A percentile compares a stretch with the other conserved stretches of the same genome.
Evolutionary conservation across 176 grass and related monocot species (phyloP).

Genomic region (bread wheat (Triticum aestivum)): DNA sequence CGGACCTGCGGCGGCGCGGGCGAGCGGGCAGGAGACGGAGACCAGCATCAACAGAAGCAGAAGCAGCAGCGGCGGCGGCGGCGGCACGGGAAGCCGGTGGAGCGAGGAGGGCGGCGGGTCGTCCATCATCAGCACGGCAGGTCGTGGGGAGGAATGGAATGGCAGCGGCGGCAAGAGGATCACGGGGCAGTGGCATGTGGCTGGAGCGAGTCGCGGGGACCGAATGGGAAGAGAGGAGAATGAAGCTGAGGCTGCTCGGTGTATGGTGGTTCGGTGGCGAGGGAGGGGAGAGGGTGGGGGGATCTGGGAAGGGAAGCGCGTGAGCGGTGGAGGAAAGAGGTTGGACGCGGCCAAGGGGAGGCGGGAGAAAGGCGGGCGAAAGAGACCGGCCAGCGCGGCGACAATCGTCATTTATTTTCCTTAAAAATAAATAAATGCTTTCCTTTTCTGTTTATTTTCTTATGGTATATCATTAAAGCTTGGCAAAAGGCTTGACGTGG

Average conservation of each 20-base stretch:
- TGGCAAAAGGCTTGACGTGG: too few species aligned
- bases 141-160: not conserved
- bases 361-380: not conserved
- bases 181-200: constrained; percentile 8
- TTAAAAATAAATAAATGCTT: too few species aligned
- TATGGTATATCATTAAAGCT: too few species aligned
- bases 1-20: not conserved
- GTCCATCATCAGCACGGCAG: not conserved
- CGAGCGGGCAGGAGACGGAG: constrained; percentile 10
- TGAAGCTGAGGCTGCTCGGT: too few species aligned
- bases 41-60: not conserved
- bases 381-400: not conserved
- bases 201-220: not conserved
- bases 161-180: not conserved
- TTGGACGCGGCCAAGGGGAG: not conserved
- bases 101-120: not conserved
- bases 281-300: constrained; percentile 4
- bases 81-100: not conserved
- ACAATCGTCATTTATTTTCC: not conserved
- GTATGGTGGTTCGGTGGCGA: constrained; percentile 1
- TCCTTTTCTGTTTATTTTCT: too few species aligned
- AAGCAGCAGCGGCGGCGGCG: not conserved
- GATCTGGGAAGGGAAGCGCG: constrained; percentile 39
- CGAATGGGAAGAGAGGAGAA: not conserved
- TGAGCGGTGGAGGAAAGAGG: not conserved